phyloP scores from a whole-genome alignment of 768 basidiomycete species.

The Leccinum subgranulosum region DNA sequence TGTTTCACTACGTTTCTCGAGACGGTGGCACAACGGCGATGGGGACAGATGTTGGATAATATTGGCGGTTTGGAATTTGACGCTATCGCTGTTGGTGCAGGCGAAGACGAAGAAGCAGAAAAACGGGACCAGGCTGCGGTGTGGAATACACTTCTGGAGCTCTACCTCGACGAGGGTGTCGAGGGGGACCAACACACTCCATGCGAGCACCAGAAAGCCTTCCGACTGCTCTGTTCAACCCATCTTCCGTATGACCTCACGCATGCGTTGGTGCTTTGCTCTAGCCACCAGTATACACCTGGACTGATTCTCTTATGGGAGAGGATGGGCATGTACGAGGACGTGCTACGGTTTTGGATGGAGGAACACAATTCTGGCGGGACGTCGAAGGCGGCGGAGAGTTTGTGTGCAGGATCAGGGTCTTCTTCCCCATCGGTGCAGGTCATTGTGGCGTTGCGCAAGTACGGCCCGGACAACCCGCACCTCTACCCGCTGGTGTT shows the following conservation, averaged over 20 bases:
- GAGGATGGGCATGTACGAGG: slow-evolving; percentile 92
- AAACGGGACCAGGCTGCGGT: slow-evolving; percentile 74
- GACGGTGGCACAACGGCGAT: slow-evolving; percentile 73
- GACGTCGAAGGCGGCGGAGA: neutral
- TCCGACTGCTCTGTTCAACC: slow-evolving; percentile 62
- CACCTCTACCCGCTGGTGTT: slow-evolving; percentile 86
- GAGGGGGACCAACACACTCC: slow-evolving; percentile 20
- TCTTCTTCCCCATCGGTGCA: slow-evolving; percentile 32
- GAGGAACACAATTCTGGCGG: slow-evolving; percentile 45
- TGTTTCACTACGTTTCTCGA: slow-evolving; percentile 89
- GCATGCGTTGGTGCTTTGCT: slow-evolving; percentile 94
- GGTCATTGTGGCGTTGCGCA: slow-evolving; percentile 68
- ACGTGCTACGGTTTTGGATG: slow-evolving; percentile 92
- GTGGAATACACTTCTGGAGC: slow-evolving; percentile 94
- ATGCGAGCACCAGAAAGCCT: slow-evolving; percentile 52
- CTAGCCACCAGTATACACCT: slow-evolving; percentile 72
- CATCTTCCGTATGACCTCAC: slow-evolving; percentile 78
- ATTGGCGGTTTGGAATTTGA: slow-evolving; percentile 8
- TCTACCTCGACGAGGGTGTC: slow-evolving; percentile 63
- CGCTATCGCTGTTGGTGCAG: slow-evolving; percentile 11
- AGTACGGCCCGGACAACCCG: slow-evolving; percentile 70
- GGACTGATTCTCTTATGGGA: slow-evolving; percentile 94
- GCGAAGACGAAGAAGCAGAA: slow-evolving; percentile 49
- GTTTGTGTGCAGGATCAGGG: slow-evolving; percentile 23
- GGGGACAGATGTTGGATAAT: slow-evolving; percentile 68